phyloP scores from a whole-genome alignment of 139 green algal genomes.

The Tetradesmus obliquus region DNA sequence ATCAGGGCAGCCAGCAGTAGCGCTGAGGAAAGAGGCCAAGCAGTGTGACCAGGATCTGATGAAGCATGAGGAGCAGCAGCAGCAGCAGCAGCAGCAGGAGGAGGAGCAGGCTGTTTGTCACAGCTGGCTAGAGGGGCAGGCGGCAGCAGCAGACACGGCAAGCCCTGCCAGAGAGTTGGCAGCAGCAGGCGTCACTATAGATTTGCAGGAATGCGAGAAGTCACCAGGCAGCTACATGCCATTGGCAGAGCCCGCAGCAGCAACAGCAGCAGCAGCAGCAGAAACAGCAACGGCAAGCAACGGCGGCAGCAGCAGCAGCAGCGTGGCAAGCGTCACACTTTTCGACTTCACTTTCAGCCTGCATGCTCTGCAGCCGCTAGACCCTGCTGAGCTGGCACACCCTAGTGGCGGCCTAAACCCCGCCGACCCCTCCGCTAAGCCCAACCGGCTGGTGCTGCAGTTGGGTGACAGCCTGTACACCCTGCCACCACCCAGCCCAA shows the following conservation, averaged over 20 bases:
- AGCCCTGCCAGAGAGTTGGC: neutral
- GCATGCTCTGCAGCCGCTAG: neutral
- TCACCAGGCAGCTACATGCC: neutral
- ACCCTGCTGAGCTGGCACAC: neutral
- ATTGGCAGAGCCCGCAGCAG: neutral
- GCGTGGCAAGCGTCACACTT: neutral
- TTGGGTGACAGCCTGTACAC: conserved; percentile 12
- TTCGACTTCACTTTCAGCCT: neutral
- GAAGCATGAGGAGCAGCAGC: neutral
- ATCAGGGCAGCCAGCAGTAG: neutral
- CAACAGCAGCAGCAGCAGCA: neutral
- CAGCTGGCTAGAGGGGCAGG: neutral
- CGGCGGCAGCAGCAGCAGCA: neutral
- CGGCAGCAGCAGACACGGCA: neutral
- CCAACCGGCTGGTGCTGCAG: conserved; percentile 23
- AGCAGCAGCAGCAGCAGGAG: neutral
- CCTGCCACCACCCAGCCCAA: neutral
- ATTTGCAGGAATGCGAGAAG: neutral
- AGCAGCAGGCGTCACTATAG: neutral
- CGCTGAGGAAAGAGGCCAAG: no score
- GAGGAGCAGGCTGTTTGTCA: no score
- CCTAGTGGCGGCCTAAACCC: neutral
- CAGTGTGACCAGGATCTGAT: neutral
- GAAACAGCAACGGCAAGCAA: neutral
- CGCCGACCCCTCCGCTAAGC: neutral